phyloP scores from a whole-genome alignment of 495 filamentous ascomycete genomes.

The Cudoniella acicularis region DNA sequence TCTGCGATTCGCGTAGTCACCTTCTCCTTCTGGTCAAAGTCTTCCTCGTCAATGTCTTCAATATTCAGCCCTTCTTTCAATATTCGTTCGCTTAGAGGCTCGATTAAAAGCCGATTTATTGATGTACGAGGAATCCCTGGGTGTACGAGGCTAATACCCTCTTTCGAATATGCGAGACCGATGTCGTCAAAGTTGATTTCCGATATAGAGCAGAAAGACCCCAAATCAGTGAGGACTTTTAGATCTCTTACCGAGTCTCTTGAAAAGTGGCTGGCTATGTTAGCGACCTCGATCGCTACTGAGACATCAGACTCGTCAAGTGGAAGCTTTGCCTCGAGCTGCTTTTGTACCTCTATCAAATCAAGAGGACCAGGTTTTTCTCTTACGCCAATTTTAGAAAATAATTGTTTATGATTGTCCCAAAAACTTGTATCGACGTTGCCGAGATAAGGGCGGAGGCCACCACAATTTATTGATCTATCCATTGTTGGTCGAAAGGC shows the following conservation, averaged over 20 bases:
- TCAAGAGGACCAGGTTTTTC: constrained; percentile 17
- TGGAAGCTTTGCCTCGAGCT: constrained; percentile 6
- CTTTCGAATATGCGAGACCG: constrained; percentile 7
- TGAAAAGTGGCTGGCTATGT: constrained; percentile 21
- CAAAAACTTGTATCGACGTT: constrained; percentile 24
- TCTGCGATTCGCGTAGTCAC: constrained; percentile 33
- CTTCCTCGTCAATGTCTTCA: constrained; percentile 33
- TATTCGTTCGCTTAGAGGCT: constrained; percentile 18
- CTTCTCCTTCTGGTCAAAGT: constrained; percentile 37
- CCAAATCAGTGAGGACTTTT: constrained; percentile 12
- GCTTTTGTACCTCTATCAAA: constrained; percentile 23
- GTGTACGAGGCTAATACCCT: constrained; percentile 28
- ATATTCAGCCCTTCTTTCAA: constrained; percentile 27
- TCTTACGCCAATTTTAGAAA: constrained; percentile 21
- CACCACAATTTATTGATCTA: neutral
- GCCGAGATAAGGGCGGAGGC: constrained; percentile 23
- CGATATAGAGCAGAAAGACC: constrained; percentile 4
- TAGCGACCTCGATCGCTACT: constrained; percentile 27
- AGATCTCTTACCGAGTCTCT: constrained; percentile 6
- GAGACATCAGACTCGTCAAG: constrained; percentile 19
- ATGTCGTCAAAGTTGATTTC: constrained; percentile 17
- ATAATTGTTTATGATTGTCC: constrained; percentile 19
- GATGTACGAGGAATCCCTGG: constrained; percentile 24
- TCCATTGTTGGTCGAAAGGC: constrained; percentile 9
- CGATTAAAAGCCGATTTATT: constrained; percentile 25